Conservation (phyloP, 2,329 filamentous ascomycete genomes). For the Alternaria incomplexa region DNA sequence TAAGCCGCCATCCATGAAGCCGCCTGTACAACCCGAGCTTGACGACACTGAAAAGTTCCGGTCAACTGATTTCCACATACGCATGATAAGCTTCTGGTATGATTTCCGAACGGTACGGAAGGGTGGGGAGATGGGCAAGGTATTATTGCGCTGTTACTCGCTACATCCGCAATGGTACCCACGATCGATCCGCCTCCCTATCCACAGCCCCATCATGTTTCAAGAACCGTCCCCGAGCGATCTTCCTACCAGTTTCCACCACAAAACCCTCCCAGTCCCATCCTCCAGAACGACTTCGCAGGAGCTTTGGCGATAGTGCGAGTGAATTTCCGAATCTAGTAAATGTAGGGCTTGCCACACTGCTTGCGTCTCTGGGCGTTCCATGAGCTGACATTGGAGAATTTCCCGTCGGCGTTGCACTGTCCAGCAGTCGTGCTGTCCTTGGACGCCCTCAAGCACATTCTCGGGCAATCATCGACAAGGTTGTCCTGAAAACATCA, state of each 20-base stretch:
- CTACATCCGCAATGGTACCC: not conserved
- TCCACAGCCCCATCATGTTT: slow-evolving; percentile 22
- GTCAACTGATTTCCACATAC: not conserved
- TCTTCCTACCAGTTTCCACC: slow-evolving; percentile 4
- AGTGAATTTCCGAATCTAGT: not conserved
- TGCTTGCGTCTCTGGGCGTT: not conserved
- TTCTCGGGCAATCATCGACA: not conserved
- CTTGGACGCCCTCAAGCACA: not conserved
- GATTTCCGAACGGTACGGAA: not conserved
- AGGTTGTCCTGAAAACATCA: not conserved
- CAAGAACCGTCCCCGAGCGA: slow-evolving; percentile 15
- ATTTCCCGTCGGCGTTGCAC: slow-evolving; percentile 1
- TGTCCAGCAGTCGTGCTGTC: not conserved
- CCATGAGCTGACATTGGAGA: not conserved
- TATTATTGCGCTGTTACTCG: not conserved
- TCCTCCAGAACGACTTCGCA: slow-evolving; percentile 11
- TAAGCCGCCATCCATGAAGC: not conserved
- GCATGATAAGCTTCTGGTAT: not conserved
- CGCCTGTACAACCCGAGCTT: not conserved
- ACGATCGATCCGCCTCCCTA: slow-evolving; percentile 4
- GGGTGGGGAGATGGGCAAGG: not conserved
- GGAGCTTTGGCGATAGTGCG: not conserved
- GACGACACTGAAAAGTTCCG: not conserved
- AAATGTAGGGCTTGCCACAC: not conserved
- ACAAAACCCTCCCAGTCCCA: slow-evolving; percentile 16